Conservation (phyloP, 202 grass and related monocot species). For the Carex sylvatica region DNA sequence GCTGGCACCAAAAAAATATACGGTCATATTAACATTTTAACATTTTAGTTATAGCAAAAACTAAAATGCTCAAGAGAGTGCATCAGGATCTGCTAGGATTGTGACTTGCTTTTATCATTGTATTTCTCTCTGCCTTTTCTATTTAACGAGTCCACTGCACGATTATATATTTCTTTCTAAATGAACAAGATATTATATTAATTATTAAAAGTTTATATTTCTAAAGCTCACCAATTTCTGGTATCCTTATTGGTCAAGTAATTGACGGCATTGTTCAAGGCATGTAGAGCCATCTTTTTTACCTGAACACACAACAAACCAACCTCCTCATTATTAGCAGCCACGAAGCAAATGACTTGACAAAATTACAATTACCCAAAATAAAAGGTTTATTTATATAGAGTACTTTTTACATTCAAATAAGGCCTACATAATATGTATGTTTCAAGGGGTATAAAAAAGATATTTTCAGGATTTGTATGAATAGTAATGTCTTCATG, state of each 20-base stretch:
- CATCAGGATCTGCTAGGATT: background rate
- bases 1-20: background rate
- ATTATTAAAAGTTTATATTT: background rate
- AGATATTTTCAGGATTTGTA: background rate
- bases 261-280: constrained; percentile 34
- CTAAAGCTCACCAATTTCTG: constrained; percentile 11
- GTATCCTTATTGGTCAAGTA: constrained; percentile 30
- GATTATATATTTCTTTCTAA: background rate
- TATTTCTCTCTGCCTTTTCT: background rate
- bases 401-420: background rate
- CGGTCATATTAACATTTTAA: background rate
- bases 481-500: background rate
- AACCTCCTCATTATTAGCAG: background rate
- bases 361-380: background rate
- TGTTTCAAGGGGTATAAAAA: background rate
- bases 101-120: background rate
- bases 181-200: background rate
- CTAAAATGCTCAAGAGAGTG: background rate
- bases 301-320: constrained; percentile 33
- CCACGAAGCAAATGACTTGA: background rate
- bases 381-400: background rate
- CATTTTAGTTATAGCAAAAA: constrained; percentile 5
- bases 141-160: background rate
- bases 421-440: background rate
- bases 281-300: constrained; percentile 70